Percentiles rank a stretch among this genome's conserved stretches.
These are phyloP conservation scores for Neurospora sp. DNA, from an alignment of 2,329 filamentous ascomycete genomes.

Conservation along the genomic window DNA sequence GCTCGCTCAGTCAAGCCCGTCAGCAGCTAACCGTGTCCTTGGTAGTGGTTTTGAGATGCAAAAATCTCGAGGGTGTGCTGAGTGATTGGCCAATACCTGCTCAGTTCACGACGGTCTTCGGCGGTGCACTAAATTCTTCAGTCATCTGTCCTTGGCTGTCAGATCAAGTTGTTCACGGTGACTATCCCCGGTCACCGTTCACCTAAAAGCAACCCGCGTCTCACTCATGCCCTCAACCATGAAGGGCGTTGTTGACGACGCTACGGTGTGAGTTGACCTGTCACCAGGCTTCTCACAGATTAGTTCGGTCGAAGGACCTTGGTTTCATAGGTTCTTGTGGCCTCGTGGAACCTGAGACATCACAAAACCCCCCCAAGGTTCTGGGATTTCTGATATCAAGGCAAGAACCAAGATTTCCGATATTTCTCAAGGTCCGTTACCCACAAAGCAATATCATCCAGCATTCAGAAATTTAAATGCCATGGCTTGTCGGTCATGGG, in stretches of 20 bases:
- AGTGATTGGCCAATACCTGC: background rate
- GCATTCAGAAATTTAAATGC: background rate
- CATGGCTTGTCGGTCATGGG: background rate
- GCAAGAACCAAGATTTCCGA: background rate
- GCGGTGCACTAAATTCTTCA: background rate
- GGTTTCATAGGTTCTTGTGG: background rate
- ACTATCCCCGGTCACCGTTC: background rate
- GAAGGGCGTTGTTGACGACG: background rate
- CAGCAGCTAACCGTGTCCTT: background rate
- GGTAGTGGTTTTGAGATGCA: background rate
- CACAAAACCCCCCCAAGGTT: background rate
- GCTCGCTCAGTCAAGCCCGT: background rate
- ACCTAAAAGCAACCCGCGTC: background rate
- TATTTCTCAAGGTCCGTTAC: background rate
- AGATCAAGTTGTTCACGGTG: background rate
- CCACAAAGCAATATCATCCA: background rate
- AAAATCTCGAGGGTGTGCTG: background rate
- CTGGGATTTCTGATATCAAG: background rate
- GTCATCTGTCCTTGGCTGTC: background rate
- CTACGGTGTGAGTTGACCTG: background rate
- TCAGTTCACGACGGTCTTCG: background rate
- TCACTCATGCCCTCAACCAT: background rate
- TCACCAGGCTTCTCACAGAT: background rate
- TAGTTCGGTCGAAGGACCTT: background rate
- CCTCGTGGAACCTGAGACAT: background rate